Conservation (phyloP, 148 eudicot species). For the Rhododendron mucronatum region DNA sequence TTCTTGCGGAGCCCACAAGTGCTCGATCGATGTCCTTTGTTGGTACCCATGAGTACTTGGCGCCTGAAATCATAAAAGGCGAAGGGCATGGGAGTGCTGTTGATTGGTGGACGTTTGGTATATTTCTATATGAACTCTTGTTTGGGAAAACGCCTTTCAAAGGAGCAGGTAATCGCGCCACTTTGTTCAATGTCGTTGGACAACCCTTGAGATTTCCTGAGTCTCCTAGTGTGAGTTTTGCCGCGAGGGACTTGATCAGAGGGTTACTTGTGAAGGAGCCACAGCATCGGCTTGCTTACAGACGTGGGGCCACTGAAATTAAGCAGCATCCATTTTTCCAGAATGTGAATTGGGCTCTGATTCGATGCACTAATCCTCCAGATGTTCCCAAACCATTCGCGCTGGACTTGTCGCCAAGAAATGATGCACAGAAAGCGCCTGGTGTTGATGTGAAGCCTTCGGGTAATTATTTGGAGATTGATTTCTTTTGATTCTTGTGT, state of each 20-base stretch:
- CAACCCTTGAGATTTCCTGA: constrained; percentile 83
- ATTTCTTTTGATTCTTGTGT: constrained; percentile 59
- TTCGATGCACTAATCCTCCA: constrained; percentile 85
- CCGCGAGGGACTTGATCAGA: constrained; percentile 86
- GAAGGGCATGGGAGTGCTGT: constrained; percentile 98
- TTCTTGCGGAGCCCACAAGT: constrained; percentile 82
- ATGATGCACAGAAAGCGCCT: constrained; percentile 14
- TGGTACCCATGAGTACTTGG: constrained; percentile 91
- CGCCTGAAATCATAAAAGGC: constrained; percentile 86
- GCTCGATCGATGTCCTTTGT: constrained; percentile 98
- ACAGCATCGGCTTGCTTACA: constrained; percentile 83
- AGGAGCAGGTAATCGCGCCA: constrained; percentile 74
- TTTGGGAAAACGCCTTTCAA: constrained; percentile 83
- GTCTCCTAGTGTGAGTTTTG: constrained; percentile 74
- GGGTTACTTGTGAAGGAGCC: constrained; percentile 90
- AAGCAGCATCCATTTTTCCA: constrained; percentile 97
- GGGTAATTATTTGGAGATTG: constrained; percentile 75
- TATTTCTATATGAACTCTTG: constrained; percentile 77
- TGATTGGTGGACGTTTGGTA: constrained; percentile 98
- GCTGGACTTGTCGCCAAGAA: not conserved
- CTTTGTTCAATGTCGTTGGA: constrained; percentile 85
- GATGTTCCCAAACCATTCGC: constrained; percentile 48
- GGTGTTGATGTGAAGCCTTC: constrained; percentile 61
- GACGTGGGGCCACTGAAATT: constrained; percentile 92
- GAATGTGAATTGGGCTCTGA: constrained; percentile 92